Percentiles rank a stretch among this genome's conserved stretches.
phyloP scores from a whole-genome alignment of 2,329 filamentous ascomycete genomes.

The Huntiella moniliformis region DNA sequence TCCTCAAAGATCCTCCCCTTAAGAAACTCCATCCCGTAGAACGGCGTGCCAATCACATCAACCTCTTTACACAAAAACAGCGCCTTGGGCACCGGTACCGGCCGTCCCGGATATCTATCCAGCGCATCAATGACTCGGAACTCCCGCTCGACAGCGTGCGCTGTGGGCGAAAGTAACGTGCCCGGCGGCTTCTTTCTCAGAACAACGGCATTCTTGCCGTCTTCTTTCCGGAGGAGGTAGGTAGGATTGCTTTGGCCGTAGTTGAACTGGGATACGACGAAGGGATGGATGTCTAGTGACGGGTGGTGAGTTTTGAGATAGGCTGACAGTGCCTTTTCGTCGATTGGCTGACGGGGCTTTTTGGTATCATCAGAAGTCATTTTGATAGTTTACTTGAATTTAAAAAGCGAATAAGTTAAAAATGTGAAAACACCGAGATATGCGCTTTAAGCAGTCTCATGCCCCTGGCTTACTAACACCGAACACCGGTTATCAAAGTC shows the following conservation, averaged over 20 bases:
- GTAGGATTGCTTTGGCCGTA: slow-evolving; percentile 97
- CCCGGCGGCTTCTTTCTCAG: slow-evolving; percentile 98
- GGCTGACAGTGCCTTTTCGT: slow-evolving; percentile 56
- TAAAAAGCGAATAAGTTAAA: not conserved
- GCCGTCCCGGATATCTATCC: slow-evolving; percentile 15
- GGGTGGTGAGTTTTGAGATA: slow-evolving; percentile 35
- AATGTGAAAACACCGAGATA: not conserved
- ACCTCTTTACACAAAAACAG: slow-evolving; percentile 75
- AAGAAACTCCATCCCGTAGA: slow-evolving; percentile 95
- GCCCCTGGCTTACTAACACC: no score
- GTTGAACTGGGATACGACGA: slow-evolving; percentile 47
- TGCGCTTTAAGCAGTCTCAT: not conserved
- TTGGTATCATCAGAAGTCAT: no score
- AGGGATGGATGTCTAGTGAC: not conserved
- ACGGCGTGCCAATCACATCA: slow-evolving; percentile 65
- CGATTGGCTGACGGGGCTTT: slow-evolving; percentile 58
- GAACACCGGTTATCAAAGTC: no score
- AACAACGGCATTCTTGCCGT: slow-evolving; percentile 26
- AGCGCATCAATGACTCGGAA: slow-evolving; percentile 79
- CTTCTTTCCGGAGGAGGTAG: slow-evolving; percentile 45
- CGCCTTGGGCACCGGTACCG: slow-evolving; percentile 65
- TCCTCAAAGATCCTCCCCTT: slow-evolving; percentile 89
- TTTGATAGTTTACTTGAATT: no score
- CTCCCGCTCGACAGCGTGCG: slow-evolving; percentile 92
- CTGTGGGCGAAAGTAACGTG: slow-evolving; percentile 75